Evolutionary conservation across 1,284 basidiomycete species (phyloP).

Genomic region (Caloboletus firmus): DNA sequence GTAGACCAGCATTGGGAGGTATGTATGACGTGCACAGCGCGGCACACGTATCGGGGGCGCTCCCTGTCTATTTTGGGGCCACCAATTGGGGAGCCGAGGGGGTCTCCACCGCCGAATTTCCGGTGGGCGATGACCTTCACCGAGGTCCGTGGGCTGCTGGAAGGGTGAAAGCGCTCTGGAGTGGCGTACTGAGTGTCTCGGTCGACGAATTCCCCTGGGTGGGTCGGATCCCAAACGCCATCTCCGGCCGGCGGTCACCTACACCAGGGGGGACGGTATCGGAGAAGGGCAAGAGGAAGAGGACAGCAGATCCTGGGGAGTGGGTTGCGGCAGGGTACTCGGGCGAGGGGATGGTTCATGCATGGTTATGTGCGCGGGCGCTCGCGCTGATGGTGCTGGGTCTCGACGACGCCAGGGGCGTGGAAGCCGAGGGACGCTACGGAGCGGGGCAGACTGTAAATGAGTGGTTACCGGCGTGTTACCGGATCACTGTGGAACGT

Average conservation of each 20-base stretch:
- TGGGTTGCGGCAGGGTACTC: slow-evolving; percentile 60
- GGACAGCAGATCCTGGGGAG: slow-evolving; percentile 40
- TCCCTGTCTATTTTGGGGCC: slow-evolving; percentile 49
- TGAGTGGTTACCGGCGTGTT: slow-evolving; percentile 52
- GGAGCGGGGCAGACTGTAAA: slow-evolving; percentile 29
- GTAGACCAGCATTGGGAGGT: slow-evolving; percentile 45
- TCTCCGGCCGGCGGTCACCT: slow-evolving; percentile 36
- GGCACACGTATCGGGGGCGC: slow-evolving; percentile 46
- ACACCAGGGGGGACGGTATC: not conserved
- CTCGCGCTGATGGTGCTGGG: slow-evolving; percentile 57
- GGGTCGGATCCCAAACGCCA: slow-evolving; percentile 45
- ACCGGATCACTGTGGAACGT: slow-evolving; percentile 50
- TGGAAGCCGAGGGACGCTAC: slow-evolving; percentile 23
- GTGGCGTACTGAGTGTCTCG: slow-evolving; percentile 58
- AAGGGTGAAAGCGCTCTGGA: slow-evolving; percentile 54
- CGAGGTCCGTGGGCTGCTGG: slow-evolving; percentile 33
- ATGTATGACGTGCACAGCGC: slow-evolving; percentile 42
- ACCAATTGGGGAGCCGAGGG: slow-evolving; percentile 39
- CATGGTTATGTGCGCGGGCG: slow-evolving; percentile 59
- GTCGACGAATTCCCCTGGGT: slow-evolving; percentile 57
- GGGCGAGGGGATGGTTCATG: slow-evolving; percentile 69
- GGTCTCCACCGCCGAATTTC: slow-evolving; percentile 4
- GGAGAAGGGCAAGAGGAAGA: slow-evolving; percentile 6
- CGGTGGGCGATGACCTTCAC: not conserved
- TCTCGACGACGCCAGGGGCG: slow-evolving; percentile 30